Evolutionary conservation across 352 stramenopile species (phyloP), one percentile per base, ranked within the genome.

Genomic region (Globisporangium sylvaticum): DNA sequence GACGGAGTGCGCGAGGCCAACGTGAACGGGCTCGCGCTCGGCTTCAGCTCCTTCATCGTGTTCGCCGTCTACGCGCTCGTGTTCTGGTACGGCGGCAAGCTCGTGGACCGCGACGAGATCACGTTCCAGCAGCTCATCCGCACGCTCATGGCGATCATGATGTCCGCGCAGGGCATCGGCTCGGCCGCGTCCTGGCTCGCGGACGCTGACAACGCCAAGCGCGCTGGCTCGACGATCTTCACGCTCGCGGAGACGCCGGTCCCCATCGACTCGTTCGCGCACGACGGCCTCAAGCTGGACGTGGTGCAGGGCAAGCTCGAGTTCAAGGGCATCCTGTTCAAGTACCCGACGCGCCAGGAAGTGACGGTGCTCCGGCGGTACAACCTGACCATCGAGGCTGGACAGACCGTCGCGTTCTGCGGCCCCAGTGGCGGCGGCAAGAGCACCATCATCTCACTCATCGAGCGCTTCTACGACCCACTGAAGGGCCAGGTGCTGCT

Each of bases 1-100:
- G 31, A 58, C 10, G 67, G 66, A 6, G 46, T 57, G 27, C 62
- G 60, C 7, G 63, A 82, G 57, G 62, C 71, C 2, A 67, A 77
- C 3, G 39, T 80, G 1, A 77, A 83, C 18, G 79, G 77, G 0
- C 54, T 85, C 3, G 67, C 65, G 31, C 46, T 79, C 71, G 97
- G 70, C 56, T 98, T 73, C 62, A 92, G 42, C 77, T 96, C 73
- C 12, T 76, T 81, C 7, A 66, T 77, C 32, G 66, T 75, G 37
- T 75, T 85, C 25, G 77, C 73, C 0, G 53, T 61, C 14, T 83
- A 85, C 53, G 70, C 81, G 31, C 66, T 91, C 37, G 71, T 80
- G 20, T 89, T 89, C 65, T 88, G 78, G 72, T 83, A 87, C 65
- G 81, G 81, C 37, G 79, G 77, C 0, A 68, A 57, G 62, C 57